Evolutionary conservation across 345 rosid genomes (phyloP), one percentile per base, ranked within the genome.

Genomic region (Microcos paniculata): DNA sequence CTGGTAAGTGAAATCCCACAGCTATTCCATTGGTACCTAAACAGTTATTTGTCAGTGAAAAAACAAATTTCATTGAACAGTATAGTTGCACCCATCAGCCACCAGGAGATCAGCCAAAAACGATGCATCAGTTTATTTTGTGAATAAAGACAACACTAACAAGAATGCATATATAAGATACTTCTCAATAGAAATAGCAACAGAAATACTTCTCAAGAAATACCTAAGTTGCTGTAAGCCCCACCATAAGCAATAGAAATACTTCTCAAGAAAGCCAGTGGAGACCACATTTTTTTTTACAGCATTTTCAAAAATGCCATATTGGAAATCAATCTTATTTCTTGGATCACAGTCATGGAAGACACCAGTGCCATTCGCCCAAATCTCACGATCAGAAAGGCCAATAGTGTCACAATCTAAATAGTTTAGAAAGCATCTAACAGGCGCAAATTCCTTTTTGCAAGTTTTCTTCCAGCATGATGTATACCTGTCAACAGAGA

Each of bases 161-260:
- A 18, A 18, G 58, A 48, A 68, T 18, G 26, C 40, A 6, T 46
- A 68, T 28, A 58, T 3, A 71, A 11, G 18, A 55, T 21, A 55
- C 38, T 40, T 71, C n/a, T n/a, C n/a, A n/a, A n/a, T n/a, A n/a
- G n/a, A n/a, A n/a, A n/a, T n/a, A n/a, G n/a, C n/a, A n/a, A n/a
- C n/a, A n/a, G n/a, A n/a, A n/a, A n/a, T n/a, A n/a, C n/a, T n/a
- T n/a, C n/a, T n/a, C n/a, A n/a, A n/a, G n/a, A n/a, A n/a, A 4
- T 85, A 91, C 98, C 98, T 94, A 80, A 89, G 86, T 72, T 89
- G 92, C 80, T 91, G 98, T 79, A 94, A 80, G 6, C 98, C 97
- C 97, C 95, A 94, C 98, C 95, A 91, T 19, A 92, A 85, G 79
- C 95, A 90, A 81, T 89, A 91, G 78, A 94, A 88, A 76, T 87